Base-by-base conservation (phyloP, 352 stramenopile genomes). In the Globisporangium nagaii region DNA sequence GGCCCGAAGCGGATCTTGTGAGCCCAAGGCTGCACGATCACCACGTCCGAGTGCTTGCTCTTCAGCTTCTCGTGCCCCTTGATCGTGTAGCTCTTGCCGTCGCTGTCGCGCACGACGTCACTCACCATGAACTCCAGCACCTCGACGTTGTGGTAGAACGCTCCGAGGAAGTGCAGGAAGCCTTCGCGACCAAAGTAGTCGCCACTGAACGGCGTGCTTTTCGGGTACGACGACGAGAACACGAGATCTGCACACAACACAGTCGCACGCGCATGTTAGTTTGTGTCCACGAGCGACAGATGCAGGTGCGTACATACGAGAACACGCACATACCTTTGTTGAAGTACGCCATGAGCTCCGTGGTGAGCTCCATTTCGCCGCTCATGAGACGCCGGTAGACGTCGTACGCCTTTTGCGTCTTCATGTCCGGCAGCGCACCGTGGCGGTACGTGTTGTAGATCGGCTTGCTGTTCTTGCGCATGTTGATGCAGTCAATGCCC, bases 121-220 rank as follows among this genome's bases (percentile, higher is more conserved):
- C 73, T 64, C n/a, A 95, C 75, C 17, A 66, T 79, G 28, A 93
- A 88, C 57, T 93, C 81, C 12, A 93, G 49, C 2, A 93, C 60
- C 35, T 93, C 78, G 19, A 95, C 80, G 58, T 91, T 93, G 59
- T 75, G 75, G 48, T 73, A 68, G 58, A 88, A 95, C 22, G 73
- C 54, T 0, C 80, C 78, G 6, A 93, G 37, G 39, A 93, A 95
- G 37, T 92, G 75, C 44, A 93, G 53, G 19, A 93, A 49, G 0
- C 85, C 85, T 68, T 95, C 85, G 17, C 85, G 79, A 6, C 85
- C 85, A 52, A 93, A 93, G 65, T 90, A 95, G 44, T 93, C 84
- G 40, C 83, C 82, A 37, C 70, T 68, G 54, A 95, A 93, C 7
- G 78, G 79, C 24, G 83, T 75, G 43, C 65, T 81, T 54, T 91